These are phyloP conservation scores for Scheffersomyces ergatensis DNA, from an alignment of 805 yeast genomes.

Conservation along the genomic window DNA sequence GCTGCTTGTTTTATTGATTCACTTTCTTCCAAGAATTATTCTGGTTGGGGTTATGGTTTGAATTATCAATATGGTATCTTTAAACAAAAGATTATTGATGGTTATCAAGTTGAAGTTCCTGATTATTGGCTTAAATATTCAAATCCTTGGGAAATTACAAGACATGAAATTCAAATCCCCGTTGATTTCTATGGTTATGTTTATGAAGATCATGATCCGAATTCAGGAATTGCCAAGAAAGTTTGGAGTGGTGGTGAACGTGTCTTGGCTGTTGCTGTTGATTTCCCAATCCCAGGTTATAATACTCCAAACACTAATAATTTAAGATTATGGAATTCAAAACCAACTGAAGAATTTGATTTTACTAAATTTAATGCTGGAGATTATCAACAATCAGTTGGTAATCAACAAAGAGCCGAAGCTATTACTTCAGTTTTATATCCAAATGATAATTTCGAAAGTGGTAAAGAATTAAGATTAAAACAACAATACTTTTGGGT, in stretches of 20 bases:
- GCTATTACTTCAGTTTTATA: conserved; percentile 89
- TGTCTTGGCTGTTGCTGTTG: conserved; percentile 86
- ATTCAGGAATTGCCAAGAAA: conserved; percentile 56
- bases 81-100: conserved; percentile 84
- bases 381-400: conserved; percentile 82
- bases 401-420: conserved; percentile 84
- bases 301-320: conserved; percentile 81
- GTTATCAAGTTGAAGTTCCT: conserved; percentile 92
- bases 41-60: conserved; percentile 96
- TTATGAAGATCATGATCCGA: conserved; percentile 50
- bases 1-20: conserved; percentile 96
- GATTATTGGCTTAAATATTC: conserved; percentile 89
- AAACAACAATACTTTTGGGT: conserved; percentile 98
- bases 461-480: conserved; percentile 87
- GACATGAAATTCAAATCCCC: conserved; percentile 84
- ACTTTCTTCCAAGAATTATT: conserved; percentile 77
- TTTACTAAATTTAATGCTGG: conserved; percentile 88
- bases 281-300: conserved; percentile 91
- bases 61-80: conserved; percentile 93
- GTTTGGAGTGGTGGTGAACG: conserved; percentile 88
- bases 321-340: conserved; percentile 85
- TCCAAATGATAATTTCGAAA: conserved; percentile 90
- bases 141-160: conserved; percentile 91
- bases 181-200: conserved; percentile 87
- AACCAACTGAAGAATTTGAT: conserved; percentile 89